phyloP scores from a whole-genome alignment of 73 alveolate genomes.

The Symbiodinium pilosum region DNA sequence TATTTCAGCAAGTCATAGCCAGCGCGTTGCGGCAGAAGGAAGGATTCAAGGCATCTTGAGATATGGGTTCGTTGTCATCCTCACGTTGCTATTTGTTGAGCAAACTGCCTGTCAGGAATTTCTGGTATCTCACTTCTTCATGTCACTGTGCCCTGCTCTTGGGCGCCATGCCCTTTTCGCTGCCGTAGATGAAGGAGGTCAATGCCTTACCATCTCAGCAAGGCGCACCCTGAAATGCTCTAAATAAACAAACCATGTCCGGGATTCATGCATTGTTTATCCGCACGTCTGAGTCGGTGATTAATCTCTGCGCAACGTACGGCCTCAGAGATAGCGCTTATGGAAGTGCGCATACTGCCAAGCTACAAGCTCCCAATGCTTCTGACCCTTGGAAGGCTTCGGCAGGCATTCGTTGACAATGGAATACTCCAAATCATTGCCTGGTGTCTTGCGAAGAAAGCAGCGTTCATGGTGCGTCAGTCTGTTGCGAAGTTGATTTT shows the following conservation, averaged over 20 bases:
- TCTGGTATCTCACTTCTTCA: too few relatives aligned
- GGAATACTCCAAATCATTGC: conserved; percentile 48
- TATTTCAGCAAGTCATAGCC: too few relatives aligned
- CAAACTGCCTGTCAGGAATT: too few relatives aligned
- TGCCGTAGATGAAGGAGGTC: conserved; percentile 76
- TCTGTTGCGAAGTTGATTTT: too few relatives aligned
- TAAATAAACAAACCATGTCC: neutral
- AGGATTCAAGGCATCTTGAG: too few relatives aligned
- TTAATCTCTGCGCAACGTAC: conserved; percentile 71
- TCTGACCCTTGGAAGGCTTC: neutral
- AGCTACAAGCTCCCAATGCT: neutral
- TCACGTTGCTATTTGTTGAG: too few relatives aligned
- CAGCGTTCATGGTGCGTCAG: too few relatives aligned
- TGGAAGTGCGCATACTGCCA: neutral
- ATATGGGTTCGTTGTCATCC: too few relatives aligned
- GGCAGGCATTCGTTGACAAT: conserved; percentile 79
- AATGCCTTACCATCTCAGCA: neutral
- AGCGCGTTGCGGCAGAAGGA: too few relatives aligned
- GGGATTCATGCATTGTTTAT: conserved; percentile 15
- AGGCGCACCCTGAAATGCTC: neutral
- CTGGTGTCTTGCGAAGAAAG: neutral
- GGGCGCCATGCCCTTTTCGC: neutral
- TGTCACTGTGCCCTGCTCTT: too few relatives aligned
- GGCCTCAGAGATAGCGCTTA: neutral
- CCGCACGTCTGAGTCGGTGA: conserved; percentile 51